Evolutionary conservation across 1,284 basidiomycete species (phyloP).

Genomic region (Fomitopsis schrenkii): DNA sequence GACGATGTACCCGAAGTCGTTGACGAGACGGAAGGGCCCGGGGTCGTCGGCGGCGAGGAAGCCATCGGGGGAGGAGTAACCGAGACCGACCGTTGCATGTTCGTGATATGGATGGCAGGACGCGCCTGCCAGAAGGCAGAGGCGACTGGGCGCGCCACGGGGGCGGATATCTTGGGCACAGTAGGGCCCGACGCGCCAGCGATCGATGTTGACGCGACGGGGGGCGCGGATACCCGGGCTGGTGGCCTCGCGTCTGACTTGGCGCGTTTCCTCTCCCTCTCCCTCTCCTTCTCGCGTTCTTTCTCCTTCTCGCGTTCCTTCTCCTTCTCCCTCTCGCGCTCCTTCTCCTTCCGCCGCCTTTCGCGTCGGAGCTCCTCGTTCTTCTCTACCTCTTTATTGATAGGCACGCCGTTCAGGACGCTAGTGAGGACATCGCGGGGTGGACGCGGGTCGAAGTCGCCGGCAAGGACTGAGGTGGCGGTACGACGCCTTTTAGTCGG

Average conservation of each 20-base stretch:
- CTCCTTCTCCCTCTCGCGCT: conserved; percentile 50
- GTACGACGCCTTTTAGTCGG: conserved; percentile 45
- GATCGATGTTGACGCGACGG: conserved; percentile 13
- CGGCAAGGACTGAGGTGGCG: conserved; percentile 70
- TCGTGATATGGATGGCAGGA: conserved; percentile 64
- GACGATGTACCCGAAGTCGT: conserved; percentile 72
- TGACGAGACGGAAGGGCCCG: conserved; percentile 68
- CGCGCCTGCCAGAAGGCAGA: conserved; percentile 61
- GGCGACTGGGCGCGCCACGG: conserved; percentile 24
- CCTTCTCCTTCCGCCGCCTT: conserved; percentile 39
- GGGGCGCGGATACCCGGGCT: conserved; percentile 11
- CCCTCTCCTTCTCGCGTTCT: conserved; percentile 31
- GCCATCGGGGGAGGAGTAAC: conserved; percentile 68
- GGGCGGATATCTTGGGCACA: conserved; percentile 13
- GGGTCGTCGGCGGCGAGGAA: conserved; percentile 64
- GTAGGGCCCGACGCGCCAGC: neutral
- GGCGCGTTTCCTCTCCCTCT: conserved; percentile 31
- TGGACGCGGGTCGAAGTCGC: conserved; percentile 63
- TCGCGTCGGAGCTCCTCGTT: conserved; percentile 49
- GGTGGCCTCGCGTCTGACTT: conserved; percentile 22
- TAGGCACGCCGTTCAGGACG: conserved; percentile 67
- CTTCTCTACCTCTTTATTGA: conserved; percentile 57
- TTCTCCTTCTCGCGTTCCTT: conserved; percentile 52
- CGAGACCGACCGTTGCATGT: conserved; percentile 63
- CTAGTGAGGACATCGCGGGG: conserved; percentile 72